A percentile compares a stretch with the other conserved stretches of the same genome.
These are phyloP conservation scores for Dothiorella sarmentorum DNA, from an alignment of 2,329 filamentous ascomycete genomes.

Conservation along the genomic window DNA sequence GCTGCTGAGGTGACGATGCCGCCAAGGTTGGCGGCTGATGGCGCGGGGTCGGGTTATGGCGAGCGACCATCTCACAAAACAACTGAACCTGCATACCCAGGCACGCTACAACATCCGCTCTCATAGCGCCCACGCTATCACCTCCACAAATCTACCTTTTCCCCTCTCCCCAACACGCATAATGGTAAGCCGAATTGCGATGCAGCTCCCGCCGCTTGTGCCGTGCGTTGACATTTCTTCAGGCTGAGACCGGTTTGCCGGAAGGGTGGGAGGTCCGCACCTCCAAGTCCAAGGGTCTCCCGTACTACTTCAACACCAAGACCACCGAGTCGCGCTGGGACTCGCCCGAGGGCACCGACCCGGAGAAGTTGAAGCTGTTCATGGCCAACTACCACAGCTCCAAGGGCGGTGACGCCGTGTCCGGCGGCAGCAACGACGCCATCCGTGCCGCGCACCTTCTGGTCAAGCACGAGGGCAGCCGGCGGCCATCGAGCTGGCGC, in stretches of 20 bases:
- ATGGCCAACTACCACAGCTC: conserved; percentile 85
- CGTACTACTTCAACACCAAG: conserved; percentile 92
- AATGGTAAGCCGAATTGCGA: not conserved
- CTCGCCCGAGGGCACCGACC: conserved; percentile 81
- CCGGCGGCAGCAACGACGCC: conserved; percentile 64
- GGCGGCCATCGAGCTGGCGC: conserved; percentile 88
- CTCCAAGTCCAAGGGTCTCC: conserved; percentile 97
- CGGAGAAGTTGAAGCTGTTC: conserved; percentile 87
- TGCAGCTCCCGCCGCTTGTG: not conserved
- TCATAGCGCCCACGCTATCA: conserved; percentile 14
- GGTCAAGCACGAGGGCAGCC: conserved; percentile 86
- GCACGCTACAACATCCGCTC: conserved; percentile 3
- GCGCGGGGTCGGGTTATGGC: not conserved
- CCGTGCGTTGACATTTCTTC: conserved; percentile 14
- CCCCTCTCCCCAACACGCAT: not conserved
- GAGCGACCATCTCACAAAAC: conserved; percentile 16
- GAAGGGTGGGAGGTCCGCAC: conserved; percentile 91
- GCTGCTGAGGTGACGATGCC: conserved; percentile 13
- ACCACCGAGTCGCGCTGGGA: conserved; percentile 95
- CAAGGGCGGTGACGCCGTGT: conserved; percentile 32
- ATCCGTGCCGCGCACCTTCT: conserved; percentile 91
- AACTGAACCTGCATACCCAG: conserved; percentile 8
- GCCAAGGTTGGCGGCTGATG: not conserved
- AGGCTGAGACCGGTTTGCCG: conserved; percentile 78
- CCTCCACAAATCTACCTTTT: not conserved